Percentiles rank a stretch among this genome's conserved stretches.
phyloP scores from a whole-genome alignment of 1,284 basidiomycete genomes.

The Sporisorium iseilematis-ciliati region DNA sequence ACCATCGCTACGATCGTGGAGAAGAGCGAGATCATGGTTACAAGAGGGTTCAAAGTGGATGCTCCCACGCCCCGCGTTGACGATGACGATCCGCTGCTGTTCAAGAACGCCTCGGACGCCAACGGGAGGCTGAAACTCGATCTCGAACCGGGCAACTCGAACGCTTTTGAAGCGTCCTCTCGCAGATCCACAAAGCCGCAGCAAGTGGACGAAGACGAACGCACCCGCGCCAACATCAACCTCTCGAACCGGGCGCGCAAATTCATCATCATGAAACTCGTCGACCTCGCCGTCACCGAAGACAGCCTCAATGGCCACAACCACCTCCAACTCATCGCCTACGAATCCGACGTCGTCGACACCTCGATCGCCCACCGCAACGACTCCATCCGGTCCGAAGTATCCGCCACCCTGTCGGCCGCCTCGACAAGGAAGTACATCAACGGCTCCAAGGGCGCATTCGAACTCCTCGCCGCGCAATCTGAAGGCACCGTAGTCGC shows the following conservation, averaged over 20 bases:
- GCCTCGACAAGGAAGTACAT: constrained; percentile 77
- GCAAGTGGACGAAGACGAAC: constrained; percentile 71
- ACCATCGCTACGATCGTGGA: constrained; percentile 90
- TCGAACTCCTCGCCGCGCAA: constrained; percentile 85
- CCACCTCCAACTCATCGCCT: constrained; percentile 82
- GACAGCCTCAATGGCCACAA: constrained; percentile 80
- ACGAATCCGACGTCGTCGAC: constrained; percentile 81
- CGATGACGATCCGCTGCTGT: constrained; percentile 44
- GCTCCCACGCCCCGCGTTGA: background rate
- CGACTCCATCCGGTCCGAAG: constrained; percentile 25
- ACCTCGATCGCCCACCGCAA: constrained; percentile 12
- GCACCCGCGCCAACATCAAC: constrained; percentile 66
- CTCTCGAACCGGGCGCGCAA: constrained; percentile 75
- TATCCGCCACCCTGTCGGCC: constrained; percentile 18
- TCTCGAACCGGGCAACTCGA: constrained; percentile 35
- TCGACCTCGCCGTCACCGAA: constrained; percentile 80
- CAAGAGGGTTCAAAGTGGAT: constrained; percentile 27
- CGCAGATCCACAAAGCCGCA: background rate
- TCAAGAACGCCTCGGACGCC: constrained; percentile 18
- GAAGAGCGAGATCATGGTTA: constrained; percentile 79
- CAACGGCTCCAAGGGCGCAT: constrained; percentile 91
- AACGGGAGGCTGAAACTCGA: constrained; percentile 32
- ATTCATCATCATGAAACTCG: constrained; percentile 87
- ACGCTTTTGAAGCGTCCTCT: constrained; percentile 21
- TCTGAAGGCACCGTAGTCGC: constrained; percentile 89